Evolutionary conservation across 257 asterid genomes (phyloP).

Genomic region (Coffea eugenioides): DNA sequence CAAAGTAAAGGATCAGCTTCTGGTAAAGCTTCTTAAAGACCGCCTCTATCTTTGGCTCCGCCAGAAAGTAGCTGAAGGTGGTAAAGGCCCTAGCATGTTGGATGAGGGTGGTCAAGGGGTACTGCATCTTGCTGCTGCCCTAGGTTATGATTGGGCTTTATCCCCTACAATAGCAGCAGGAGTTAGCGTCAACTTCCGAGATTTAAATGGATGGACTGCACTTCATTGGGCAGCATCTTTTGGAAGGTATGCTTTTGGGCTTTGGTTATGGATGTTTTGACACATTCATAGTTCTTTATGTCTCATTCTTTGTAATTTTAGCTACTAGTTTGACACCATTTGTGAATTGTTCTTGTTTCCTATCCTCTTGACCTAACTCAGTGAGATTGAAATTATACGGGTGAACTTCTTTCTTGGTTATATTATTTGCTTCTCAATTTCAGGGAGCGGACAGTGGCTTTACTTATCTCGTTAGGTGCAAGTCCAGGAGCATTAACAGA

Average conservation of each 20-base stretch:
- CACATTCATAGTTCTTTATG: neutral
- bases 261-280: neutral
- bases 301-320: neutral
- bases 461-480: conserved; percentile 74
- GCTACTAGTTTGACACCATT: neutral
- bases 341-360: neutral
- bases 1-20: conserved; percentile 57
- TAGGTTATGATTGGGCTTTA: conserved; percentile 91
- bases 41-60: conserved; percentile 72
- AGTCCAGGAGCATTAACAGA: conserved; percentile 77
- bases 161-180: conserved; percentile 75
- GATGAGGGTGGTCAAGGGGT: conserved; percentile 90
- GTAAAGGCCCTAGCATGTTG: conserved; percentile 68
- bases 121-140: conserved; percentile 82
- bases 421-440: conserved; percentile 20
- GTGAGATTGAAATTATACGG: conserved; percentile 17
- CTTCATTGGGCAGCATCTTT: conserved; percentile 95
- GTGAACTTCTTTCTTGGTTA: conserved; percentile 14
- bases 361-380: conserved; percentile 6
- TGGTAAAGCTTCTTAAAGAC: conserved; percentile 68
- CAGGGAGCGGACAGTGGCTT: conserved; percentile 78
- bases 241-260: conserved; percentile 60
- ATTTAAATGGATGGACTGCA: conserved; percentile 89
- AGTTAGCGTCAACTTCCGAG: conserved; percentile 79
- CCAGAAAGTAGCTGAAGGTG: conserved; percentile 72